Conservation (phyloP, 2,329 filamentous ascomycete genomes). For the Juglanconis oblonga region DNA sequence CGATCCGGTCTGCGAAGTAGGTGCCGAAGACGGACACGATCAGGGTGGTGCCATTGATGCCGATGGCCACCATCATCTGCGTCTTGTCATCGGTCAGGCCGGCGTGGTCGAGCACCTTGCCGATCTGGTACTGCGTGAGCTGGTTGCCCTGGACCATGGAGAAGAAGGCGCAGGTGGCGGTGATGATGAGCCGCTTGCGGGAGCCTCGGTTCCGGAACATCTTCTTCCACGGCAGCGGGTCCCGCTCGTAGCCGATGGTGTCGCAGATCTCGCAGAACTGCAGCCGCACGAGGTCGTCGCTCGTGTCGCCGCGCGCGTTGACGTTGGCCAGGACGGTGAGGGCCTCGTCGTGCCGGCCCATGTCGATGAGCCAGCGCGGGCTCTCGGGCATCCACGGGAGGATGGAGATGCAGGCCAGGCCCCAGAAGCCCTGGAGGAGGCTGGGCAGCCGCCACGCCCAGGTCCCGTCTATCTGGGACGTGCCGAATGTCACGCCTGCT, state of each 20-base stretch:
- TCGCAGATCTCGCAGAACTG: slow-evolving; percentile 22
- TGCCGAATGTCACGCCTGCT: slow-evolving; percentile 43
- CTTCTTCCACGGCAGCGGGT: slow-evolving; percentile 26
- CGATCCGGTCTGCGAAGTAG: slow-evolving; percentile 31
- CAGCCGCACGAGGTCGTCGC: slow-evolving; percentile 32
- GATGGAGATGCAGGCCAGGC: slow-evolving; percentile 31
- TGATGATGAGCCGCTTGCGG: slow-evolving; percentile 24
- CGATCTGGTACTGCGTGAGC: slow-evolving; percentile 29
- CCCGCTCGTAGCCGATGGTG: slow-evolving; percentile 24
- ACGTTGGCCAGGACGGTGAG: slow-evolving; percentile 37
- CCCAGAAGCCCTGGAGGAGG: slow-evolving; percentile 31
- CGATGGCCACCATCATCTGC: slow-evolving; percentile 30
- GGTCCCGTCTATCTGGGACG: slow-evolving; percentile 34
- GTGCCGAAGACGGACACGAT: slow-evolving; percentile 30
- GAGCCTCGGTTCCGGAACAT: slow-evolving; percentile 26
- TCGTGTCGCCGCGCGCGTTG: slow-evolving; percentile 41
- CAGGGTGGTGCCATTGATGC: slow-evolving; percentile 36
- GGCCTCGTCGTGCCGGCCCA: slow-evolving; percentile 40
- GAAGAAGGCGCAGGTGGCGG: slow-evolving; percentile 25
- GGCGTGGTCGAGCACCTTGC: slow-evolving; percentile 28
- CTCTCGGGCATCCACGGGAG: slow-evolving; percentile 42
- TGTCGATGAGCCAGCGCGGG: slow-evolving; percentile 43
- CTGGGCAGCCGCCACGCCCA: slow-evolving; percentile 42
- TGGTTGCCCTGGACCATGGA: slow-evolving; percentile 31
- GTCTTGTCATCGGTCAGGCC: slow-evolving; percentile 28